Evolutionary conservation across 2,329 filamentous ascomycete species (phyloP).

Genomic region (Ceratocystis albifundus): DNA sequence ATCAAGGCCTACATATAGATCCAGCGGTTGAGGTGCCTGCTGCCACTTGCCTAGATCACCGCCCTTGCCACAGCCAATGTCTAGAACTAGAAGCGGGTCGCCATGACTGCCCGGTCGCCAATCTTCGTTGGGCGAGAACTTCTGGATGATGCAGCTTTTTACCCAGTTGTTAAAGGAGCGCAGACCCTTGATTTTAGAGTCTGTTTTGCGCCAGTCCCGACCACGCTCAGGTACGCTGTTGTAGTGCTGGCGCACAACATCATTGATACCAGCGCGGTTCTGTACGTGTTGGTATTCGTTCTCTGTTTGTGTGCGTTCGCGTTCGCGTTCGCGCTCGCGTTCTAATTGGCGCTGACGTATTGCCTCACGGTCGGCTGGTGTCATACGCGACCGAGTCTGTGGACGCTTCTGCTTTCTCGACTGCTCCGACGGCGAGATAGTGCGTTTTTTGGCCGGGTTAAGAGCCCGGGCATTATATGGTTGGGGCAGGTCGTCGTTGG

Average conservation of each 20-base stretch:
- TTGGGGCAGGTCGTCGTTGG: constrained; percentile 40
- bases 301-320: constrained; percentile 29
- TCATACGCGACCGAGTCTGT: constrained; percentile 54
- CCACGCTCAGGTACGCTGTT: constrained; percentile 90
- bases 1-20: constrained; percentile 87
- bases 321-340: constrained; percentile 33
- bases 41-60: constrained; percentile 95
- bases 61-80: constrained; percentile 94
- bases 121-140: constrained; percentile 76
- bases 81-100: constrained; percentile 64
- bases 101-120: constrained; percentile 48
- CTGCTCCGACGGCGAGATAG: constrained; percentile 42
- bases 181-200: constrained; percentile 88
- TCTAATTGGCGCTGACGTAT: constrained; percentile 53
- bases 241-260: constrained; percentile 88
- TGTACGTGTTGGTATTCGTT: neutral
- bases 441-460: constrained; percentile 47
- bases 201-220: constrained; percentile 85
- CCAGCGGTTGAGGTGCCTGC: constrained; percentile 78
- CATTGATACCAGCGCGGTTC: constrained; percentile 46
- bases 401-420: constrained; percentile 59
- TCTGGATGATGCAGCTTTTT: constrained; percentile 94
- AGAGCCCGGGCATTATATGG: constrained; percentile 50
- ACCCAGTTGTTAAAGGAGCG: constrained; percentile 98
- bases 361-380: constrained; percentile 53